These are phyloP conservation scores for Ustilago trichophora DNA, from an alignment of 1,284 basidiomycete genomes.

Conservation along the genomic window DNA sequence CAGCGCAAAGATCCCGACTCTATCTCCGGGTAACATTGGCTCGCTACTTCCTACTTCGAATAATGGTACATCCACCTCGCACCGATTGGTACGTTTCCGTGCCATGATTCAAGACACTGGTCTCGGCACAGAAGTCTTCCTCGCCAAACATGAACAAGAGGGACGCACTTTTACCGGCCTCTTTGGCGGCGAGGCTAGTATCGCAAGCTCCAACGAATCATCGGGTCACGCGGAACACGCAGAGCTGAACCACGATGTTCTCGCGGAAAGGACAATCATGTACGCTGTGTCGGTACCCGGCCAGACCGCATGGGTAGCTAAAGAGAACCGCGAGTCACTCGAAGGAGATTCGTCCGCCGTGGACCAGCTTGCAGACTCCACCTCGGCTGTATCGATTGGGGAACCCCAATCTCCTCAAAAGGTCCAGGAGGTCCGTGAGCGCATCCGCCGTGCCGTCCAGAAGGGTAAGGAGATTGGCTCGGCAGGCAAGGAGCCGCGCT, in stretches of 20 bases:
- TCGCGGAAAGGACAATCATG: slow-evolving; percentile 64
- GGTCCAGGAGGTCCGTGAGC: slow-evolving; percentile 35
- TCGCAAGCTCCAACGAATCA: background rate
- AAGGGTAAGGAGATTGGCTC: slow-evolving; percentile 40
- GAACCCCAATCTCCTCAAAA: slow-evolving; percentile 25
- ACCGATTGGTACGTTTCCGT: slow-evolving; percentile 61
- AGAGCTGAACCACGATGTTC: slow-evolving; percentile 50
- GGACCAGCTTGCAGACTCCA: slow-evolving; percentile 5
- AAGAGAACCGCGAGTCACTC: slow-evolving; percentile 18
- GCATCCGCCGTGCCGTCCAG: slow-evolving; percentile 34
- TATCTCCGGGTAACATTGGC: slow-evolving; percentile 20
- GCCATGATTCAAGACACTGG: slow-evolving; percentile 67
- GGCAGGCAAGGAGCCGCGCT: slow-evolving; percentile 65
- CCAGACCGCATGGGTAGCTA: slow-evolving; percentile 59
- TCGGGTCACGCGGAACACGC: slow-evolving; percentile 5
- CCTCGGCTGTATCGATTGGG: slow-evolving; percentile 17
- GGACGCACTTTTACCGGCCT: slow-evolving; percentile 49
- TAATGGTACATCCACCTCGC: slow-evolving; percentile 31
- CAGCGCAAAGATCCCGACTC: slow-evolving; percentile 35
- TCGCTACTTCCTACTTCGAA: slow-evolving; percentile 11
- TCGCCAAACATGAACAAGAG: slow-evolving; percentile 36
- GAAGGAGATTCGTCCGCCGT: background rate
- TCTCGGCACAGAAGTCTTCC: slow-evolving; percentile 64
- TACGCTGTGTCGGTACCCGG: slow-evolving; percentile 64
- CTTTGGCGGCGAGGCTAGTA: slow-evolving; percentile 29